Evolutionary conservation across 176 grass and related monocot species (phyloP).

Genomic region (Oryza meyeriana): DNA sequence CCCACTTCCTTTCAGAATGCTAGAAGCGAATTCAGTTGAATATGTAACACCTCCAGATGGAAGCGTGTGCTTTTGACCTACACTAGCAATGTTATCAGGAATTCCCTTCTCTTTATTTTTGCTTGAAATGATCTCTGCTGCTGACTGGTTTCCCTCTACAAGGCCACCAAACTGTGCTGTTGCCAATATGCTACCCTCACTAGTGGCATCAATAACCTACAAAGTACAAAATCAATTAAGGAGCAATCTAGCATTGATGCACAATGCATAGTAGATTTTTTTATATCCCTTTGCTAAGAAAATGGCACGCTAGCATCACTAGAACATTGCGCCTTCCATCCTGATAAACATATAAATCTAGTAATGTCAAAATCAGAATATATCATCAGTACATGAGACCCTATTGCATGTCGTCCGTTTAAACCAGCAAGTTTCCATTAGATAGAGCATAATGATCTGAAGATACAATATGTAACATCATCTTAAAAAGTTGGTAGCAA

Average conservation of each 20-base stretch:
- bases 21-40: slow-evolving; percentile 38
- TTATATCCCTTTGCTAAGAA: neutral
- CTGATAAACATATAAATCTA: neutral
- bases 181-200: slow-evolving; percentile 20
- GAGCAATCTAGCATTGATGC: neutral
- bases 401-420: neutral
- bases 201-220: slow-evolving; percentile 39
- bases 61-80: slow-evolving; percentile 11
- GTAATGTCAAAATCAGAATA: neutral
- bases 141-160: slow-evolving; percentile 40
- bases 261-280: neutral
- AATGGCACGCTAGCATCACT: neutral
- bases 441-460: neutral
- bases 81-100: slow-evolving; percentile 32
- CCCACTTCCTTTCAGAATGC: slow-evolving; percentile 43
- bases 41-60: slow-evolving; percentile 22
- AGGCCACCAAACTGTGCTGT: slow-evolving; percentile 23
- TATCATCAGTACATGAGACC: neutral
- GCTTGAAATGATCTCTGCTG: slow-evolving; percentile 13
- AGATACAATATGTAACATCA: neutral
- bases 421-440: neutral
- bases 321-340: neutral
- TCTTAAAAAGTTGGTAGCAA: neutral
- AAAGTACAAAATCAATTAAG: slow-evolving; percentile 21
- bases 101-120: slow-evolving; percentile 41